Percentiles rank a stretch among this genome's conserved stretches.
These are phyloP conservation scores for Blechomonas ayalai DNA, from an alignment of 208 protist genomes.

Conservation along the genomic window DNA sequence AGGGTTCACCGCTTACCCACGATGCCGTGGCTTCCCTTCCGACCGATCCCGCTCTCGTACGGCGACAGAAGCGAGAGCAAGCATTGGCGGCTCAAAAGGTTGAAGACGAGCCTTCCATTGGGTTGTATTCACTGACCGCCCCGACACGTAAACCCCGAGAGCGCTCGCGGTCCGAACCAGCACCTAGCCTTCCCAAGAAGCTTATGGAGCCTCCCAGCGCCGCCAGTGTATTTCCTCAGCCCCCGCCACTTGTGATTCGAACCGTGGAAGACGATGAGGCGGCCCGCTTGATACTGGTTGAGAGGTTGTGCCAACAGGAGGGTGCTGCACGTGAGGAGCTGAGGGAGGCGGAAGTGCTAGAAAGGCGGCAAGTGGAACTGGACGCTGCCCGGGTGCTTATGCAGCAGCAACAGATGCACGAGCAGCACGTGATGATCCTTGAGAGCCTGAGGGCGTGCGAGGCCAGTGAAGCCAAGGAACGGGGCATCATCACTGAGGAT, in stretches of 20 bases:
- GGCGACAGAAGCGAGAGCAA: slow-evolving; percentile 11
- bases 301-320: no score
- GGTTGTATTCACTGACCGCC: slow-evolving; percentile 18
- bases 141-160: slow-evolving; percentile 11
- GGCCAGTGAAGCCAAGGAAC: slow-evolving; percentile 23
- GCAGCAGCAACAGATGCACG: no score
- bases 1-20: slow-evolving; percentile 42
- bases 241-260: slow-evolving; percentile 49
- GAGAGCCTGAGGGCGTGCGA: slow-evolving; percentile 10
- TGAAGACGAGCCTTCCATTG: slow-evolving; percentile 11
- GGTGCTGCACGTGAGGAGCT: not conserved
- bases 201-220: slow-evolving; percentile 21
- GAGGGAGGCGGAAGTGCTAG: not conserved
- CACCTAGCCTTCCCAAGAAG: slow-evolving; percentile 21
- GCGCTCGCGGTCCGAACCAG: slow-evolving; percentile 33
- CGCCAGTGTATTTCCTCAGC: slow-evolving; percentile 21
- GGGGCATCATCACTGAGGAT: slow-evolving; percentile 20
- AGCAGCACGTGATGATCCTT: no score
- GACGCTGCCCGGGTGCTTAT: slow-evolving; percentile 7
- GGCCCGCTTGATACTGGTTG: no score
- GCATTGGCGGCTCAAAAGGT: slow-evolving; percentile 5
- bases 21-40: slow-evolving; percentile 49
- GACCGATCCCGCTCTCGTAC: slow-evolving; percentile 25
- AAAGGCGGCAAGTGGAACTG: slow-evolving; percentile 1
- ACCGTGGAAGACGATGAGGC: slow-evolving; percentile 63